Conservation (phyloP, 192 early-diverging fungal species). For the Phlyctochytrium bullatum region DNA sequence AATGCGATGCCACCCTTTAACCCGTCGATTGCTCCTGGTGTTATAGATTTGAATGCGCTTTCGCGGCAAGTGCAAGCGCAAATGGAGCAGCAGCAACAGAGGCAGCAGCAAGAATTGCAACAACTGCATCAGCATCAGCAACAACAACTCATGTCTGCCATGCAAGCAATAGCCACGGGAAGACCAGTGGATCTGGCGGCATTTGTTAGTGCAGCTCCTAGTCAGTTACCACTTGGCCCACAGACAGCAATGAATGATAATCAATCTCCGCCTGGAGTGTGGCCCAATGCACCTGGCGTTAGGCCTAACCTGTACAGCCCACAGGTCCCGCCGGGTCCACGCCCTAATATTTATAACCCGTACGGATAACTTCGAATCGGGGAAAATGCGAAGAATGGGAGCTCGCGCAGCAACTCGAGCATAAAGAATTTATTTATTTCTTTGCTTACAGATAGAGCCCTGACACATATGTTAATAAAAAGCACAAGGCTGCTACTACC, state of each 20-base stretch:
- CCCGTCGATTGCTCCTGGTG: too few species aligned
- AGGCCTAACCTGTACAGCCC: too few species aligned
- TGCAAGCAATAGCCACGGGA: neutral
- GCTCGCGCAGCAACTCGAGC: neutral
- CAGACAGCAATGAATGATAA: too few species aligned
- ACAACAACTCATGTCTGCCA: conserved; percentile 17
- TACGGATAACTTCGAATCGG: too few species aligned
- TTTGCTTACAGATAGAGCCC: conserved; percentile 14
- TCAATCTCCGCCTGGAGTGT: too few species aligned
- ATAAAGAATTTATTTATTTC: neutral
- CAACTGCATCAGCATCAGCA: conserved; percentile 21
- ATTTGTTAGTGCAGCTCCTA: neutral
- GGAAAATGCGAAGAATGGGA: too few species aligned
- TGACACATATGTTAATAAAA: conserved; percentile 3
- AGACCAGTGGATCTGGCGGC: neutral
- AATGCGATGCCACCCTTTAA: too few species aligned
- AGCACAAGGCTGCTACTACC: conserved; percentile 43
- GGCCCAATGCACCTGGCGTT: too few species aligned
- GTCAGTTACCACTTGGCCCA: too few species aligned
- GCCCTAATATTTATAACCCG: too few species aligned
- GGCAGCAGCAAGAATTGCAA: conserved; percentile 29
- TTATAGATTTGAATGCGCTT: too few species aligned
- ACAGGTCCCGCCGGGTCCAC: too few species aligned
- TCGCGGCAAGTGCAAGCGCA: conserved; percentile 4
- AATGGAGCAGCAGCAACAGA: conserved; percentile 6